Evolutionary conservation across 805 yeast species (phyloP), one percentile per base, ranked within the genome.

Genomic region (Schwanniomyces polymorphus): DNA sequence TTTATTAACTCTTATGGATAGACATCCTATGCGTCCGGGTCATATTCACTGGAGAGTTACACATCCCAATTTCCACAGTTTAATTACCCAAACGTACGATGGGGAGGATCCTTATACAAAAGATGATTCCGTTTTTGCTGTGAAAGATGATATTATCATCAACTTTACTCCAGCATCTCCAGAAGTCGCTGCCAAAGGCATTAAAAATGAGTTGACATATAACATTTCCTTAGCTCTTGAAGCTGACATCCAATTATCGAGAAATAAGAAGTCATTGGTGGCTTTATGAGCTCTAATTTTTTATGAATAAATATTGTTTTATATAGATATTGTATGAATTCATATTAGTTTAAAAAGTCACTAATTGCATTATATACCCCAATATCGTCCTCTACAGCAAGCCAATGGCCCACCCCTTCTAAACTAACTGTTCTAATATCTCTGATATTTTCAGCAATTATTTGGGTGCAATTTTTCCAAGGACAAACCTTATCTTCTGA

Each of bases 1-100:
- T 25, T 47, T 67, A 35, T 55, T 67, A 21, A 52, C 61, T 39
- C 28, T 53, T 26, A 63, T 67, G 60, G 67, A 64, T 35, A 56
- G 72, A 49, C 72, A 68, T 46, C 72, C 73, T 38, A 61, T 56
- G 55, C 54, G 73, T 45, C 73, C 73, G n/a, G 53, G 51, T n/a
- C 51, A 47, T 29, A 50, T 50, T 27, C 54, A 50, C 43, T 50
- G 54, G 54, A 48, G 52, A 48, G 54, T 50, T 12, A 43, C 65
- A 16, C 61, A 57, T 33, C 61, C 64, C 10, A 56, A 55, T 6
- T 67, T 51, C 49, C 66, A 64, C 42, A 47, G 58, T 28, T 57
- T 67, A 45, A 59, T 67, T 33, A 67, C 73, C 7, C 67, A 64
- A 38, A 55, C 67, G 9, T 68, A 67, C 49, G 57, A 61, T 45